Evolutionary conservation across 257 asterid genomes (phyloP).

Genomic region (Ligustrum vulgare): DNA sequence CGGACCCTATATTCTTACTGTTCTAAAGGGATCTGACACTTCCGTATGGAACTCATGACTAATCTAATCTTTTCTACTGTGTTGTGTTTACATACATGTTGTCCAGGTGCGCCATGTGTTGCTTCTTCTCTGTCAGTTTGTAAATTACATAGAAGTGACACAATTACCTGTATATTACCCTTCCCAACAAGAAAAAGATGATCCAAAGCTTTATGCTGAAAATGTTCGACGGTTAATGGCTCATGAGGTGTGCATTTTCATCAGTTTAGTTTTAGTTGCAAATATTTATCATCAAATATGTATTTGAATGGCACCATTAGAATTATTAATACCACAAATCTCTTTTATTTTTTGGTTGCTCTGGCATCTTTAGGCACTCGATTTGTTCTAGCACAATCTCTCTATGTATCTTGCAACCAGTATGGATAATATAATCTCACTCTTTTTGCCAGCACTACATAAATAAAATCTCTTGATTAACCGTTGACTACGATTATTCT

Average conservation of each 20-base stretch:
- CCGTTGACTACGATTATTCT: not conserved
- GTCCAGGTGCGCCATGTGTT: conserved; percentile 82
- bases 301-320: not conserved
- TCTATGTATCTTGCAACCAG: conserved; percentile 8
- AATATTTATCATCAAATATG: conserved; percentile 10
- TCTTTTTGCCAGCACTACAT: not conserved
- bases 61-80: conserved; percentile 5
- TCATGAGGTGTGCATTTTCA: conserved; percentile 58
- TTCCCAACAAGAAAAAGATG: conserved; percentile 79
- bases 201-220: conserved; percentile 83
- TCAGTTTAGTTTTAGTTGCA: conserved; percentile 3
- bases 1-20: not conserved
- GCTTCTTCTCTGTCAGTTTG: conserved; percentile 85
- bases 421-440: not conserved
- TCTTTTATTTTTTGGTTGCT: not conserved
- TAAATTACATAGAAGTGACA: conserved; percentile 67
- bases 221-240: conserved; percentile 87
- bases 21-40: not conserved
- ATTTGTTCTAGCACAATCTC: not conserved
- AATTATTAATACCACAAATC: not conserved
- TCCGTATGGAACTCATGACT: not conserved
- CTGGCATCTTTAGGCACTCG: conserved; percentile 4
- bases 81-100: conserved; percentile 18
- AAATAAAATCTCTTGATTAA: too few species aligned
- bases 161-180: conserved; percentile 78